phyloP scores from a whole-genome alignment of 768 basidiomycete genomes.

The Pilatotrama ljubarskyi region DNA sequence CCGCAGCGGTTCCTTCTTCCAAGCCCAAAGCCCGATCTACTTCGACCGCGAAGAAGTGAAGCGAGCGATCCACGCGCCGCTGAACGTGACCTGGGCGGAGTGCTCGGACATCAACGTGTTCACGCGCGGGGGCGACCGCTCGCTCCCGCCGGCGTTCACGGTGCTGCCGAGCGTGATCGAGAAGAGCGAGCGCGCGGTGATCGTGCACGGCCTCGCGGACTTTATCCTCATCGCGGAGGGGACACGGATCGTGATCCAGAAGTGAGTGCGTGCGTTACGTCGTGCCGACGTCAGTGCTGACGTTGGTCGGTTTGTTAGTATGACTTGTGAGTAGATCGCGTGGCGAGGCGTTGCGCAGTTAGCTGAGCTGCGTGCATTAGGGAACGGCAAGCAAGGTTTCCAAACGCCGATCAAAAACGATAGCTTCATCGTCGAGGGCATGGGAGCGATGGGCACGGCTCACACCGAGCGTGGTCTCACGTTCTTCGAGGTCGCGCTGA shows the following conservation, averaged over 20 bases:
- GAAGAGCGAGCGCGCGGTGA: slow-evolving; percentile 66
- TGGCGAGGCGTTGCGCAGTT: background rate
- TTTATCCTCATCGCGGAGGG: slow-evolving; percentile 75
- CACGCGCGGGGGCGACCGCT: slow-evolving; percentile 50
- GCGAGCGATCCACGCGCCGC: slow-evolving; percentile 68
- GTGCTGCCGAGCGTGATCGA: slow-evolving; percentile 77
- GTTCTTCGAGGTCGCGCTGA: slow-evolving; percentile 63
- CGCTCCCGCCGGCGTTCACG: slow-evolving; percentile 59
- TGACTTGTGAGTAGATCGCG: slow-evolving; percentile 39
- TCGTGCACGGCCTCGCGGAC: slow-evolving; percentile 73
- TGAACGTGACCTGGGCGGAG: slow-evolving; percentile 58
- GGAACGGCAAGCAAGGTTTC: slow-evolving; percentile 71
- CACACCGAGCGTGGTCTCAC: slow-evolving; percentile 69
- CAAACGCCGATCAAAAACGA: slow-evolving; percentile 64
- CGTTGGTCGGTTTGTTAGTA: slow-evolving; percentile 26
- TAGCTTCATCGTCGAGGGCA: slow-evolving; percentile 69
- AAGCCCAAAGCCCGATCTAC: slow-evolving; percentile 64
- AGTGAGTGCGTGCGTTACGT: slow-evolving; percentile 28
- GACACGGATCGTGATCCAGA: slow-evolving; percentile 38
- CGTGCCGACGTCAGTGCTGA: slow-evolving; percentile 28
- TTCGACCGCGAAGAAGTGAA: slow-evolving; percentile 72
- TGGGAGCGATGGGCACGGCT: slow-evolving; percentile 63
- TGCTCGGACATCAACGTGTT: slow-evolving; percentile 65
- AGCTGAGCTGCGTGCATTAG: slow-evolving; percentile 32
- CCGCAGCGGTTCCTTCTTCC: slow-evolving; percentile 28